phyloP scores from a whole-genome alignment of 176 grass and related monocot species.

The Saccharum spontaneum region DNA sequence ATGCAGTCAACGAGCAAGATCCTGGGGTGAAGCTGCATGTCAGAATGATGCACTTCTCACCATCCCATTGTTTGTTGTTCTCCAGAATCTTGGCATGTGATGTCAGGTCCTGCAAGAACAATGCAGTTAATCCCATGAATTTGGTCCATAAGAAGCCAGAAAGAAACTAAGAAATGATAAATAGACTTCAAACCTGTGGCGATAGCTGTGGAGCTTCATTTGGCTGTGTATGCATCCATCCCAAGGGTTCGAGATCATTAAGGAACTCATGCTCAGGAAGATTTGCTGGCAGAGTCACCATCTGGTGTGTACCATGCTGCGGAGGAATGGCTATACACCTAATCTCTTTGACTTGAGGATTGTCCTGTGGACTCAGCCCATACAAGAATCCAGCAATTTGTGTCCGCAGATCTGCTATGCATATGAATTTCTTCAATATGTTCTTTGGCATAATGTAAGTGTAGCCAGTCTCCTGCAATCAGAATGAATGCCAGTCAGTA shows the following conservation, averaged over 20 bases:
- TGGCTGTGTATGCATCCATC: conserved; percentile 98
- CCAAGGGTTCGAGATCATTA: conserved; percentile 85
- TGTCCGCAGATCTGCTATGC: conserved; percentile 96
- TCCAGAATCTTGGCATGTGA: conserved; percentile 77
- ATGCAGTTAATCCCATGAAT: conserved; percentile 19
- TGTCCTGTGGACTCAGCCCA: conserved; percentile 93
- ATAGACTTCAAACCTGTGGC: conserved; percentile 66
- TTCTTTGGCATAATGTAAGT: conserved; percentile 99
- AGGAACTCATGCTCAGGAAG: conserved; percentile 98
- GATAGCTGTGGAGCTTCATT: conserved; percentile 98
- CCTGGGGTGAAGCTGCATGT: conserved; percentile 97
- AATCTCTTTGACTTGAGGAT: conserved; percentile 97
- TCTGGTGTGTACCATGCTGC: conserved; percentile 96
- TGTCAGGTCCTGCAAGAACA: conserved; percentile 76
- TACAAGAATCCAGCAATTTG: conserved; percentile 88
- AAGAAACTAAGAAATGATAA: background rate
- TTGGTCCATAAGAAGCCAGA: background rate
- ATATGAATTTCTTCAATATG: conserved; percentile 99
- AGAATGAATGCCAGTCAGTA: conserved; percentile 28
- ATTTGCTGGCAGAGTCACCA: conserved; percentile 82
- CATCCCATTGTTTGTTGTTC: conserved; percentile 97
- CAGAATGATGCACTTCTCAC: conserved; percentile 97
- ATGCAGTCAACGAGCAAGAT: conserved; percentile 94
- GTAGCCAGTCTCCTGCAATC: conserved; percentile 92
- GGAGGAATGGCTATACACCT: conserved; percentile 89